These are phyloP conservation scores for Aspergillus melleus DNA, from an alignment of 2,329 filamentous ascomycete genomes.

Conservation along the genomic window DNA sequence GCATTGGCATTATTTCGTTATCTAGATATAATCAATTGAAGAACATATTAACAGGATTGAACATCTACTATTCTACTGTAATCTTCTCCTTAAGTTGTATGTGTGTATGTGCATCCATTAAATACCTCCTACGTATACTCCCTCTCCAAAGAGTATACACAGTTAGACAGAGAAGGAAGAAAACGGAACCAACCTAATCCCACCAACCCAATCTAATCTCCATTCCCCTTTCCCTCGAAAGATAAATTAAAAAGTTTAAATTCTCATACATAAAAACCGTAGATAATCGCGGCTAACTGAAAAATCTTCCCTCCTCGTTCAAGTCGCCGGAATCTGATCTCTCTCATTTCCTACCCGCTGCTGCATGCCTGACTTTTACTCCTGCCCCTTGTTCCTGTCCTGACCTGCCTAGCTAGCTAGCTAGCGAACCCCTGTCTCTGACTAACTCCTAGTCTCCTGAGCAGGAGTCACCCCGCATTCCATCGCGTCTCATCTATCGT, in stretches of 20 bases:
- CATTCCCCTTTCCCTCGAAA: neutral
- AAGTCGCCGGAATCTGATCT: neutral
- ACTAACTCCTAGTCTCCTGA: too few species aligned
- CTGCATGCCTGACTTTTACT: neutral
- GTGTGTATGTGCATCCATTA: too few species aligned
- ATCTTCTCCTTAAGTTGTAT: too few species aligned
- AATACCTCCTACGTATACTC: too few species aligned
- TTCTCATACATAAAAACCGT: neutral
- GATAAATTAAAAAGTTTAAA: neutral
- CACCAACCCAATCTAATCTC: neutral
- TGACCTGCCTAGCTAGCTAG: too few species aligned
- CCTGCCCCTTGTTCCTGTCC: neutral
- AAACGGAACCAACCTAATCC: neutral
- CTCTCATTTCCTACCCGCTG: neutral
- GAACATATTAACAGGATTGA: too few species aligned
- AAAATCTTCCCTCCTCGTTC: neutral
- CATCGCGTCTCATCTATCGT: conserved; percentile 2
- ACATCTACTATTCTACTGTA: too few species aligned
- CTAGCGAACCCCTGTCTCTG: neutral
- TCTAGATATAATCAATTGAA: neutral
- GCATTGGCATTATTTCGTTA: neutral
- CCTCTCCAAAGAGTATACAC: too few species aligned
- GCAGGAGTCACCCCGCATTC: conserved; percentile 1
- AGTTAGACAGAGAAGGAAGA: neutral
- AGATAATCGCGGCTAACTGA: neutral